phyloP scores from a whole-genome alignment of 371 early-diverging fungal genomes.

The Mortierella sp. region DNA sequence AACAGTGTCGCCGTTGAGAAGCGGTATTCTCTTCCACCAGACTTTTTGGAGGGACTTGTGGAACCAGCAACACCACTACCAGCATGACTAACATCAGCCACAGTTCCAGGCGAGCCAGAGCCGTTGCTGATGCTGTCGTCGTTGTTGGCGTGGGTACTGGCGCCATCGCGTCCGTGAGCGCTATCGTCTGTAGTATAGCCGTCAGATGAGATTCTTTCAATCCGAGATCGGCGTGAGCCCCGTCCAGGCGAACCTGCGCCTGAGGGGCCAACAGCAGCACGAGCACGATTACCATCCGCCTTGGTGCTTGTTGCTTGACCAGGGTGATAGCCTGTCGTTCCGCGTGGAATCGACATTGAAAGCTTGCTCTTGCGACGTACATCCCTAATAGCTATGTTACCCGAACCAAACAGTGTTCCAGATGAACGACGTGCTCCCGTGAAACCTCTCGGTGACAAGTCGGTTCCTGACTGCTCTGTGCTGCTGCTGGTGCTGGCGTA shows the following conservation, averaged over 20 bases:
- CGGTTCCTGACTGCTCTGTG: too few relatives aligned
- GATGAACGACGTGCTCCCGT: conserved; percentile 32
- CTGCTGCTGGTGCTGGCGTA: conserved; percentile 1
- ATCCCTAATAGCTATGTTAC: conserved; percentile 42
- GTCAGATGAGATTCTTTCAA: conserved; percentile 41
- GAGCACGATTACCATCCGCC: conserved; percentile 43
- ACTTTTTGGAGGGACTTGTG: conserved; percentile 28
- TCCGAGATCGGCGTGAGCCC: conserved; percentile 18
- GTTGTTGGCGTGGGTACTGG: neutral
- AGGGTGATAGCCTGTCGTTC: neutral
- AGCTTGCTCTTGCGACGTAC: conserved; percentile 43
- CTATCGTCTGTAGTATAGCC: conserved; percentile 52
- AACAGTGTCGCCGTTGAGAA: conserved; percentile 52
- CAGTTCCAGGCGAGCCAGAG: too few relatives aligned
- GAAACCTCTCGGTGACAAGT: conserved; percentile 18
- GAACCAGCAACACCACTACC: neutral
- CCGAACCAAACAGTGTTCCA: conserved; percentile 37
- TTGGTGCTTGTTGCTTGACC: conserved; percentile 11
- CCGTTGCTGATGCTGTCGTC: too few relatives aligned
- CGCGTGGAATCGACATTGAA: conserved; percentile 10
- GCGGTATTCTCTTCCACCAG: conserved; percentile 45
- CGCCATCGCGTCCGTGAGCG: conserved; percentile 9
- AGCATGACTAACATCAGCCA: too few relatives aligned
- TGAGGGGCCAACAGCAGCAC: neutral
- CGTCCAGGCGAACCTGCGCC: conserved; percentile 10